Evolutionary conservation across 2,329 filamentous ascomycete species (phyloP).

Genomic region (Sclerotinia spermophila): DNA sequence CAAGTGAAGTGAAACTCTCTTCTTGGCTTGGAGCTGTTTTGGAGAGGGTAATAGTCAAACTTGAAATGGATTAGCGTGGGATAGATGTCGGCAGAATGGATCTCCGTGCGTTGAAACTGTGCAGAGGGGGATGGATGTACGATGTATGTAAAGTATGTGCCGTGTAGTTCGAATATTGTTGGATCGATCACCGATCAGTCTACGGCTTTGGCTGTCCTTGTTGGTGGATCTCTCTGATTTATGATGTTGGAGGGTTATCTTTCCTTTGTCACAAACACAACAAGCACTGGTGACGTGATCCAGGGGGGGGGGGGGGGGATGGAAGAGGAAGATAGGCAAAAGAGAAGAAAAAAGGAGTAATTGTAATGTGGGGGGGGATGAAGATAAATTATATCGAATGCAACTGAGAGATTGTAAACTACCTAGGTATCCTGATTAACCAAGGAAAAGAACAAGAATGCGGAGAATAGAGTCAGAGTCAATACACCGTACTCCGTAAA

Average conservation of each 20-base stretch:
- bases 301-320: not conserved
- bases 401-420: no score
- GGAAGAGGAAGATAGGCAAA: not conserved
- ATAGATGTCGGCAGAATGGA: not conserved
- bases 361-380: not conserved
- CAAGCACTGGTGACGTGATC: not conserved
- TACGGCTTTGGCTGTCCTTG: not conserved
- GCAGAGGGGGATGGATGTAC: not conserved
- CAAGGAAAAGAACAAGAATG: not conserved
- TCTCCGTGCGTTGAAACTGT: not conserved
- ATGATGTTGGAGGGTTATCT: not conserved
- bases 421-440: not conserved
- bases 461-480: not conserved
- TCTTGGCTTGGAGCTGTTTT: conserved; percentile 7
- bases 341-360: no score
- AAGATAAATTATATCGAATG: not conserved
- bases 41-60: not conserved
- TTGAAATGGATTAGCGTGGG: not conserved
- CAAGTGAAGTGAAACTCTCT: conserved; percentile 8
- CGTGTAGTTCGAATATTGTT: not conserved
- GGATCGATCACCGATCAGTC: not conserved
- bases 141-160: no score
- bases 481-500: no score
- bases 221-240: not conserved
- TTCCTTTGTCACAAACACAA: not conserved